Base-by-base conservation (phyloP, 2,329 filamentous ascomycete species). In the Dryadomyces quercus-mongolicae region DNA sequence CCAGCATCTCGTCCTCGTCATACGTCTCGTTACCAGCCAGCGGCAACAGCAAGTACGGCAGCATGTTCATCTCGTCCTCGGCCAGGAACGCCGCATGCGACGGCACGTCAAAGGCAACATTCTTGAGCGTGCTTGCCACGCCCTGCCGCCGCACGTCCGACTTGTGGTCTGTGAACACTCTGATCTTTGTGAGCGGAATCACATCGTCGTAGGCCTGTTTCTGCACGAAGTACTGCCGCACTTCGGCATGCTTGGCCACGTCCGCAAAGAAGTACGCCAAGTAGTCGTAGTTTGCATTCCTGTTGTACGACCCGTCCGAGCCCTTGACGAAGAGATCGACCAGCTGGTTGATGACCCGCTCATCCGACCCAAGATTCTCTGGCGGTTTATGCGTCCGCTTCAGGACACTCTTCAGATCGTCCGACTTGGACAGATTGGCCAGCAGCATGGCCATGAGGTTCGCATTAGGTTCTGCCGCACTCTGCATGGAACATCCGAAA, bases 271-370 rank as follows among this genome's bases (percentile, higher is more conserved):
- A 76, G 65, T 97, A 98, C 45, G 90, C 83, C 22, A 98, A 79
- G 69, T 97, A 96, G 71, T 98, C 90, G 67, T 83, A 97, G 69
- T 92, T 80, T 57, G 90, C 90, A 25, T 85, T 68, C 64, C 86
- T 85, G 74, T 97, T 97, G 69, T 93, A 90, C 10, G 77, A 75
- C 22, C 86, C 86, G 57, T 86, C 84, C 21, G 88, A 84, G 20
- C 92, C 92, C 71, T 93, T 94, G 65, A 97, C 93, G 66, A 98
- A 98, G 62, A 94, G 85, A 67, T 97, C 93, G 67, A 98, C 82
- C 34, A 98, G 74, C 69, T 97, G 93, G 67, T 96, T 90, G 62
- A 97, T 80, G 5, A 88, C 84, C 56, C 81, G 75, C 40, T 84
- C 78, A 44, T 88, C 87, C 1, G 81, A 85, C 6, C 81, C 82